Conservation (phyloP, 2,329 filamentous ascomycete genomes). For the Thelonectria blattea region DNA sequence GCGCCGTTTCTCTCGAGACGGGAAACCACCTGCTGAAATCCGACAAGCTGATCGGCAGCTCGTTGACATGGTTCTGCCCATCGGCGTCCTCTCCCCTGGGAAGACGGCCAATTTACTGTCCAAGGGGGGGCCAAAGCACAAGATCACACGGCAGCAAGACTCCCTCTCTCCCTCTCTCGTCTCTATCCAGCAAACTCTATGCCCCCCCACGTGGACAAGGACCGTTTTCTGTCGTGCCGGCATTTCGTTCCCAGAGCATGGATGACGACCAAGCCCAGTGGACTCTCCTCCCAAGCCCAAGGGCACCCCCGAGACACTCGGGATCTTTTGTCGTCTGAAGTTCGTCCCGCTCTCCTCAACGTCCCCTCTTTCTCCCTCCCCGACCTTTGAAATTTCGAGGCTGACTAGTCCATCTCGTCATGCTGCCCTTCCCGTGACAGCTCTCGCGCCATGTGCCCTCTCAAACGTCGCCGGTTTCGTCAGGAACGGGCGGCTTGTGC, state of each 20-base stretch:
- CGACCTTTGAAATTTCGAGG: background rate
- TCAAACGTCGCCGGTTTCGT: background rate
- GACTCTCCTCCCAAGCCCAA: too few species aligned
- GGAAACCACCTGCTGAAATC: background rate
- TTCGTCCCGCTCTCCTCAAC: too few species aligned
- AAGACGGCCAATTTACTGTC: too few species aligned
- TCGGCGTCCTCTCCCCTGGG: background rate
- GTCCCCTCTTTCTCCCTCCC: background rate
- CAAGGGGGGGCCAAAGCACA: slow-evolving; percentile 4
- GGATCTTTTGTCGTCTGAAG: background rate
- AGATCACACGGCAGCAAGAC: background rate
- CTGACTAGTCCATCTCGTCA: background rate
- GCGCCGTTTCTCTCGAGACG: background rate
- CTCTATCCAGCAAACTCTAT: background rate
- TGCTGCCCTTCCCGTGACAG: too few species aligned
- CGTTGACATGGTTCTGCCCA: background rate
- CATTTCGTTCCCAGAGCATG: slow-evolving; percentile 4
- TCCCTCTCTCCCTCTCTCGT: too few species aligned
- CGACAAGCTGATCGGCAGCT: slow-evolving; percentile 6
- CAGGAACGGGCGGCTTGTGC: slow-evolving; percentile 3
- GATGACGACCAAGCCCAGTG: background rate
- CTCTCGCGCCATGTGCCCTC: too few species aligned
- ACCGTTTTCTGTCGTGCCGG: background rate
- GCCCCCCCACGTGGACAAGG: slow-evolving; percentile 12
- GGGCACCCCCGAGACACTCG: background rate